Conservation (phyloP, 2,329 filamentous ascomycete genomes). For the Diaporthe sp. region DNA sequence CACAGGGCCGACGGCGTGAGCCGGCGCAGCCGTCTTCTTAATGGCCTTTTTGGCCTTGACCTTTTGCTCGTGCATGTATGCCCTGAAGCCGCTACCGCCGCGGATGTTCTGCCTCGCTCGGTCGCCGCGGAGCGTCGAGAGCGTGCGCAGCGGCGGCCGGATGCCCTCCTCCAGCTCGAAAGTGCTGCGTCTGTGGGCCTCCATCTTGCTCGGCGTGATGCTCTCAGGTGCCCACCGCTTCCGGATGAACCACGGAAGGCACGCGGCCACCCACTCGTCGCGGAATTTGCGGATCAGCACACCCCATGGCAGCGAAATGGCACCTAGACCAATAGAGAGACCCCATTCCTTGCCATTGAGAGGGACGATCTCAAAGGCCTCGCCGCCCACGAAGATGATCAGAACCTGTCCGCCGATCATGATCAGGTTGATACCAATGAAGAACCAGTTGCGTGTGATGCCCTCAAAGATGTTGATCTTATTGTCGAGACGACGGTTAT, state of each 20-base stretch:
- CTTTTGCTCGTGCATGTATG: slow-evolving; percentile 47
- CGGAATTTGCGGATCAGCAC: slow-evolving; percentile 80
- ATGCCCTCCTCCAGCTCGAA: slow-evolving; percentile 35
- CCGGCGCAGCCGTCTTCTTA: slow-evolving; percentile 6
- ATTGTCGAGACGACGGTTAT: slow-evolving; percentile 89
- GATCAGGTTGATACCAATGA: slow-evolving; percentile 81
- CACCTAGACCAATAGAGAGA: slow-evolving; percentile 82
- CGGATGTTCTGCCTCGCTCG: slow-evolving; percentile 44
- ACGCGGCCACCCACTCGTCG: slow-evolving; percentile 62
- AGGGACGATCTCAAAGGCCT: slow-evolving; percentile 75
- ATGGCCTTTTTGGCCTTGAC: slow-evolving; percentile 40
- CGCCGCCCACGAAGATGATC: slow-evolving; percentile 85
- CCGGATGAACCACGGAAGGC: slow-evolving; percentile 41
- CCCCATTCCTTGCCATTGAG: slow-evolving; percentile 83
- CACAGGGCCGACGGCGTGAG: background rate
- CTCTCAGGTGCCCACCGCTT: slow-evolving; percentile 42
- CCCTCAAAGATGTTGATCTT: slow-evolving; percentile 90
- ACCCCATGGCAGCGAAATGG: slow-evolving; percentile 81
- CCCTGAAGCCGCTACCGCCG: slow-evolving; percentile 40
- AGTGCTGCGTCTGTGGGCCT: slow-evolving; percentile 32
- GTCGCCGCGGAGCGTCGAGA: slow-evolving; percentile 45
- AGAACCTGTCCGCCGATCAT: slow-evolving; percentile 88
- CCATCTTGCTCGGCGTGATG: slow-evolving; percentile 35
- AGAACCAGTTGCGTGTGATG: slow-evolving; percentile 83
- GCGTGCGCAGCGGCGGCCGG: slow-evolving; percentile 42